Conservation (phyloP, 805 yeast genomes). For the Nakazawaea ernobii region DNA sequence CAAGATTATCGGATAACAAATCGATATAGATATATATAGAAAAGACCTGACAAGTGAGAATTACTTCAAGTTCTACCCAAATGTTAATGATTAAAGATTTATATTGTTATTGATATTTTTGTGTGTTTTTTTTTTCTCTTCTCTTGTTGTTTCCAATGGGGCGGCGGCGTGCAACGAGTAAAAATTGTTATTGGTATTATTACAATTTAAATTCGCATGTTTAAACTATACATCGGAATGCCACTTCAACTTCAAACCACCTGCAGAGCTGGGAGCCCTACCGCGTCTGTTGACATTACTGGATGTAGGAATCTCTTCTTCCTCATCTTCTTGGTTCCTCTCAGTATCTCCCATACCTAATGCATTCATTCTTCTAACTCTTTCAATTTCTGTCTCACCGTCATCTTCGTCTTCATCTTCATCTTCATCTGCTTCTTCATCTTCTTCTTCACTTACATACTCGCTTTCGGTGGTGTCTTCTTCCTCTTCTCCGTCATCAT, state of each 20-base stretch:
- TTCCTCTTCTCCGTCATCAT: constrained; percentile 13
- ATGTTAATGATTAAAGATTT: too few species aligned
- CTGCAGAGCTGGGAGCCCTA: neutral
- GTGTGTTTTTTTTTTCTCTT: too few species aligned
- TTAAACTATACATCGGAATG: constrained; percentile 5
- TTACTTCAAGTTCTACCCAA: too few species aligned
- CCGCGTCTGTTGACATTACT: neutral
- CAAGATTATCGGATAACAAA: too few species aligned
- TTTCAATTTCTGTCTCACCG: constrained; percentile 20
- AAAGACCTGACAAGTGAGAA: too few species aligned
- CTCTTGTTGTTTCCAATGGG: too few species aligned
- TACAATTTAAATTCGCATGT: neutral
- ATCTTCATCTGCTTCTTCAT: constrained; percentile 6
- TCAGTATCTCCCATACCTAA: constrained; percentile 17
- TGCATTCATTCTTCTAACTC: constrained; percentile 25
- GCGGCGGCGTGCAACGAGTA: too few species aligned
- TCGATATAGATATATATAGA: too few species aligned
- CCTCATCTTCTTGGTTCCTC: constrained; percentile 32
- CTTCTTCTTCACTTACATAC: constrained; percentile 12
- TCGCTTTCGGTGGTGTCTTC: constrained; percentile 4
- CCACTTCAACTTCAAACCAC: constrained; percentile 8
- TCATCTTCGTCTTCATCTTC: constrained; percentile 22
- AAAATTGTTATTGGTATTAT: neutral
- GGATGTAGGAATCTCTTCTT: constrained; percentile 16
- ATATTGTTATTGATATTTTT: too few species aligned